Percentiles rank a stretch among this genome's conserved stretches.
These are phyloP conservation scores for Cyclocybe cylindracea DNA, from an alignment of 768 basidiomycete species.

Conservation along the genomic window DNA sequence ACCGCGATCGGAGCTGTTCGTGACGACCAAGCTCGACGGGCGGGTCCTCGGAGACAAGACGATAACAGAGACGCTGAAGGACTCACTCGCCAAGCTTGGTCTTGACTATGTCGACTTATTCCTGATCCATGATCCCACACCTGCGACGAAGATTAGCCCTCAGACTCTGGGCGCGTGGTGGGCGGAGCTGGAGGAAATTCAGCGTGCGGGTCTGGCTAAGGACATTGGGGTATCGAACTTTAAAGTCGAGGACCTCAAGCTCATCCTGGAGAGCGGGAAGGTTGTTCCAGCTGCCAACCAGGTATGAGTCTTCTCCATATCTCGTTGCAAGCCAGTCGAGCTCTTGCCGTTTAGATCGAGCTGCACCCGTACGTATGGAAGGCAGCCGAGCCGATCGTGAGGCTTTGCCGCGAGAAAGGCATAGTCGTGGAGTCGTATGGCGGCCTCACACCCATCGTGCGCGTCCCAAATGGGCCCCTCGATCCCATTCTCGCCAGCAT, in stretches of 20 bases:
- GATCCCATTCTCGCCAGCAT: slow-evolving; percentile 54
- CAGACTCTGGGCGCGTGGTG: slow-evolving; percentile 50
- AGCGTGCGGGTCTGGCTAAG: slow-evolving; percentile 44
- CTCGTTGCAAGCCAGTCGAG: neutral
- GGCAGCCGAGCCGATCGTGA: slow-evolving; percentile 54
- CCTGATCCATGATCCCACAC: slow-evolving; percentile 54
- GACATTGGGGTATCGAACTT: slow-evolving; percentile 78
- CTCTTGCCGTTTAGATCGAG: slow-evolving; percentile 48
- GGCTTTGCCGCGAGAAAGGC: slow-evolving; percentile 53
- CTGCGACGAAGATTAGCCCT: slow-evolving; percentile 31
- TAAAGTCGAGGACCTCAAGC: slow-evolving; percentile 51
- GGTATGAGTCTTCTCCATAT: slow-evolving; percentile 30
- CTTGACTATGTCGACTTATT: slow-evolving; percentile 63
- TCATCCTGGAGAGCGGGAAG: slow-evolving; percentile 48
- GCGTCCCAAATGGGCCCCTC: slow-evolving; percentile 55
- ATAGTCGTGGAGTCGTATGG: slow-evolving; percentile 72
- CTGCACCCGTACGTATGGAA: slow-evolving; percentile 75
- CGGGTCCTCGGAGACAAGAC: slow-evolving; percentile 39
- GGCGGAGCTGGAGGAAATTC: slow-evolving; percentile 60
- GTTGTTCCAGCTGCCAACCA: slow-evolving; percentile 72
- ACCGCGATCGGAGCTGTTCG: slow-evolving; percentile 55
- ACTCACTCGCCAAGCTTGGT: slow-evolving; percentile 54
- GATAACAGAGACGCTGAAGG: slow-evolving; percentile 48
- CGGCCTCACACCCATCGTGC: slow-evolving; percentile 48
- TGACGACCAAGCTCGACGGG: slow-evolving; percentile 59